Base-by-base conservation (phyloP, 306 rosid genomes). In the Chamaecrista fasciculata region DNA sequence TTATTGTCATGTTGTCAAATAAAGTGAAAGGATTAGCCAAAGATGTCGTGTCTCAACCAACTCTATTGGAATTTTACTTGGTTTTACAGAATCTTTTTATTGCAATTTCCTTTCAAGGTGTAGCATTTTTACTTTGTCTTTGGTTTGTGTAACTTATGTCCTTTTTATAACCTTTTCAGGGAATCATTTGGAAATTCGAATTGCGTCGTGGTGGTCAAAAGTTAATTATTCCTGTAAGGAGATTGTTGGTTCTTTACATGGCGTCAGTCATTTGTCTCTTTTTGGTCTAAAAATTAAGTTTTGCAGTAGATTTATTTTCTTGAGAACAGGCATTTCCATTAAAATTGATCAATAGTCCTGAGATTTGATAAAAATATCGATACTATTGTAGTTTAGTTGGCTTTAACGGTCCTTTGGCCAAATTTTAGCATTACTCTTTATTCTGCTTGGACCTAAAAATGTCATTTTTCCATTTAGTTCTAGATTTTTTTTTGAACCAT, bases 121-220 rank as follows among this genome's bases (percentile, higher is more conserved):
- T 50, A 10, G 31, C 56, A 1, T 0, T 20, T 49, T 49, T 49
- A 23, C 4, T 15, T 6, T 24, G 23, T 24, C 7, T 6, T 10
- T 24, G 9, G 52, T 67, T 71, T 51, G 15, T 29, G 26, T 70
- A 53, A 60, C 71, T 52, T 76, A 34, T 57, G 65, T 19, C 62
- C 34, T 61, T 63, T 56, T 79, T 69, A n/a, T 24, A 58, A 49
- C 29, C 56, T 60, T 81, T 80, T 58, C 98, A 94, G 99, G 99
- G 96, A 37, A 82, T 89, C 75, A 82, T 62, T 77, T 91, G 96
- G 99, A 95, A 79, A 79, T 74, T 95, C 59, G 95, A 95, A 78
- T 77, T 91, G 84, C 84, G 81, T 67, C 96, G 99, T 0, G 95
- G 96, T 43, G 96, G 95, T 43, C 99, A 95, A 75, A 95, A 91